Evolutionary conservation across 805 yeast species (phyloP).

Genomic region (Sugiyamaella mastotermitis): DNA sequence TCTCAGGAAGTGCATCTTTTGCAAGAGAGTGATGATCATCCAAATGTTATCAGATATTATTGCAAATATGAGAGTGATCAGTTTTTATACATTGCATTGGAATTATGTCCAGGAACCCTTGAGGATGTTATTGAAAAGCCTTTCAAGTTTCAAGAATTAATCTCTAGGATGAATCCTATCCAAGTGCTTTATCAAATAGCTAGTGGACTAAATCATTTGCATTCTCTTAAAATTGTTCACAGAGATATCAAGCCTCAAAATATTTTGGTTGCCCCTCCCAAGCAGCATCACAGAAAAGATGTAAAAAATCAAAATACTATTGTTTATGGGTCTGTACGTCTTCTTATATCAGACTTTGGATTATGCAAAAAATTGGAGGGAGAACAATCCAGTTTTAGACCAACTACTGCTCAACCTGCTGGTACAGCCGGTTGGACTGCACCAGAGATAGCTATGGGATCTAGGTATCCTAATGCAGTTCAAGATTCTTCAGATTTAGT

Average conservation of each 20-base stretch:
- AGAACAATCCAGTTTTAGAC: slow-evolving; percentile 89
- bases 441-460: slow-evolving; percentile 53
- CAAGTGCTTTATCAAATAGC: slow-evolving; percentile 69
- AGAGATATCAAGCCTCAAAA: slow-evolving; percentile 94
- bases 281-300: slow-evolving; percentile 20
- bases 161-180: slow-evolving; percentile 42
- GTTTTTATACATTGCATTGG: slow-evolving; percentile 88
- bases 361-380: slow-evolving; percentile 85
- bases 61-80: slow-evolving; percentile 88
- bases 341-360: slow-evolving; percentile 92
- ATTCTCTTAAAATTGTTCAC: slow-evolving; percentile 85
- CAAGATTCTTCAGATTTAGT: slow-evolving; percentile 7
- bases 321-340: slow-evolving; percentile 44
- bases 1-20: slow-evolving; percentile 81
- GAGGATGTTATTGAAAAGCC: slow-evolving; percentile 65
- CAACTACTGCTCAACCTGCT: slow-evolving; percentile 88
- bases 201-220: slow-evolving; percentile 79
- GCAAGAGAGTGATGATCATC: slow-evolving; percentile 95
- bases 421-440: slow-evolving; percentile 99
- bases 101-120: slow-evolving; percentile 80
- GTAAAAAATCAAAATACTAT: slow-evolving; percentile 17
- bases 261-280: slow-evolving; percentile 71
- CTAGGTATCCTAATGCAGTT: slow-evolving; percentile 8
- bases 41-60: slow-evolving; percentile 87
- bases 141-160: slow-evolving; percentile 33